phyloP scores from a whole-genome alignment of 345 rosid genomes.

The Alliaria petiolata region DNA sequence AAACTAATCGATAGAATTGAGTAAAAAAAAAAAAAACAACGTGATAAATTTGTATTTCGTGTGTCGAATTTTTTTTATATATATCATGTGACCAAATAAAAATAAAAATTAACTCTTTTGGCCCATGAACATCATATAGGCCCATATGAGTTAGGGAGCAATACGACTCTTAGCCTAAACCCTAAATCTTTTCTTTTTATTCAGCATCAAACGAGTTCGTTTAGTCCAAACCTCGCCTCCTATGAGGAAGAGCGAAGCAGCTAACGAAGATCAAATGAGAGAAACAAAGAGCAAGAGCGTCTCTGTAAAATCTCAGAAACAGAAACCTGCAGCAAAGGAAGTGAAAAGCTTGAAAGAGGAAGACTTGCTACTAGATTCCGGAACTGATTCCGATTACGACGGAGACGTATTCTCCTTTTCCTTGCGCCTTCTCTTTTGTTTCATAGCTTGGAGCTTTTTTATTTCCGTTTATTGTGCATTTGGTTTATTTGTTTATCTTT shows the following conservation, averaged over 20 bases:
- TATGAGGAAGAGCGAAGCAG: conserved; percentile 12
- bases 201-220: no score
- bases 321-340: conserved; percentile 2
- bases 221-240: conserved; percentile 14
- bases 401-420: neutral
- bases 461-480: neutral
- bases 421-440: neutral
- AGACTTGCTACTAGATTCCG: conserved; percentile 11
- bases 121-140: no score
- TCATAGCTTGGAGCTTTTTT: neutral
- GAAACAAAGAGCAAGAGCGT: neutral
- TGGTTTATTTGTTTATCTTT: neutral
- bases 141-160: no score
- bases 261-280: no score
- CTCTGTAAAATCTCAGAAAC: conserved; percentile 14
- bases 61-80: no score
- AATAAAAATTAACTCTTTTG: no score
- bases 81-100: no score
- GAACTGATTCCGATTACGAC: conserved; percentile 30
- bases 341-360: conserved; percentile 8
- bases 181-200: no score
- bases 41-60: no score
- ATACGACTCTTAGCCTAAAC: no score
- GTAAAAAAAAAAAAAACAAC: no score
- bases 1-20: no score